Evolutionary conservation across 2,329 filamentous ascomycete genomes (phyloP).

Genomic region (Scedosporium dehoogii): DNA sequence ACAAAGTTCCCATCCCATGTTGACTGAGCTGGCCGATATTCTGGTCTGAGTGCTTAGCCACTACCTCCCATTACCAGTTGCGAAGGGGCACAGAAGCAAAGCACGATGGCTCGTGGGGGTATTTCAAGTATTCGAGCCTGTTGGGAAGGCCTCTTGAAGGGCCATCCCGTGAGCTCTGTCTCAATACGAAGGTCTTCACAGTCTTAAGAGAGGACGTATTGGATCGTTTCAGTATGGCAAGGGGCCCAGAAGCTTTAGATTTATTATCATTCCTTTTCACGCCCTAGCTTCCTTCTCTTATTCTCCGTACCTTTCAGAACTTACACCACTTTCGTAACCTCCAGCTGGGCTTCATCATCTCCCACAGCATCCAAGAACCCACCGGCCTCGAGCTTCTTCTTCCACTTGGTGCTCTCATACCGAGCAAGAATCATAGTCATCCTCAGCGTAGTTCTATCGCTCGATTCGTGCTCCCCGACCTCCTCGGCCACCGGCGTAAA

Average conservation of each 20-base stretch:
- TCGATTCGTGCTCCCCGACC: conserved; percentile 42
- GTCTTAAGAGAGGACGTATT: no score
- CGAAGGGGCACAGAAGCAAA: no score
- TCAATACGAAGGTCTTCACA: no score
- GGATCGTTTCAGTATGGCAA: no score
- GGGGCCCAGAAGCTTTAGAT: not conserved
- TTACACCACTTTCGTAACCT: conserved; percentile 40
- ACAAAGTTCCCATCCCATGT: no score
- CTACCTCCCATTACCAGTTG: no score
- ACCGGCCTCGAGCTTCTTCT: conserved; percentile 56
- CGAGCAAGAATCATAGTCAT: conserved; percentile 69
- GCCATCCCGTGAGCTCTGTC: no score
- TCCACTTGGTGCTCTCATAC: conserved; percentile 68
- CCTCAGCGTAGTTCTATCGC: conserved; percentile 45
- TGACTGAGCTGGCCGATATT: no score
- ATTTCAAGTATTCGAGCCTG: no score
- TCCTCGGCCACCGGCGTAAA: conserved; percentile 52
- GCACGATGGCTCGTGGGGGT: no score
- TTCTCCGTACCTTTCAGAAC: not conserved
- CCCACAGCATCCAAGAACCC: conserved; percentile 42
- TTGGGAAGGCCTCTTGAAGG: no score
- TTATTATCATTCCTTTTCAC: not conserved
- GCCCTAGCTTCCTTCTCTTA: not conserved
- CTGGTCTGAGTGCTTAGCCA: no score
- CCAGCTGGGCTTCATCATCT: conserved; percentile 34